Evolutionary conservation across 371 early-diverging fungal species (phyloP), one percentile per base, ranked within the genome.

Genomic region (Lichtheimia hyalospora): DNA sequence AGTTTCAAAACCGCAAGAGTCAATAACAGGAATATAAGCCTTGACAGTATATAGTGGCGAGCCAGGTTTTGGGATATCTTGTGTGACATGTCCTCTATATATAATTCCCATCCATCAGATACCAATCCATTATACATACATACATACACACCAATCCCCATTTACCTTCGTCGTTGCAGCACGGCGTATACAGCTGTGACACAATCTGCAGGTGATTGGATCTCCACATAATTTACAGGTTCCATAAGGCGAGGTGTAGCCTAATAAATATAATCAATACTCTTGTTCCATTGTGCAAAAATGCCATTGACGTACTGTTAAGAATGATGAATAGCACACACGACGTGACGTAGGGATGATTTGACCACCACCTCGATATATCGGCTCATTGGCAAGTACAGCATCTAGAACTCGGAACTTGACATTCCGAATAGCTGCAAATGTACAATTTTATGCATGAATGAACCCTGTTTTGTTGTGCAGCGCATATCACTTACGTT

Each of bases 321-420:
- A 79, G 71, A 97, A 96, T 3, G 95, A 88, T 21, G 97, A 93
- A 74, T 98, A 97, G 68, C 94, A 94, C 3, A 97, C 96, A 81
- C 98, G 95, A 81, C 98, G 96, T 82, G 91, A 87, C 54, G 99
- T 97, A 52, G 98, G 97, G 73, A 97, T 95, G 69, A 99, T 90
- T 83, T 99, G 99, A 75, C 97, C 97, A 23, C 94, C 92, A 44
- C 96, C 96, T 34, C 97, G 87, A 70, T 89, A 92, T 44, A 96
- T 92, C 13, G 95, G 91, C 46, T 96, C 92, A 20, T 82, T 73
- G 5, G 97, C 95, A 52, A 98, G 70, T 18, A 84, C 83, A 12
- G 95, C 93, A 64, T 89, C 92, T 52, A 97, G 73, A 42, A 98
- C 91, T 57, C 91, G 86, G 80, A 97, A 96, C 67, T 95, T 94